Evolutionary conservation across 768 basidiomycete species (phyloP), one percentile per base, ranked within the genome.

Genomic region (Fibroporia radiculosa): DNA sequence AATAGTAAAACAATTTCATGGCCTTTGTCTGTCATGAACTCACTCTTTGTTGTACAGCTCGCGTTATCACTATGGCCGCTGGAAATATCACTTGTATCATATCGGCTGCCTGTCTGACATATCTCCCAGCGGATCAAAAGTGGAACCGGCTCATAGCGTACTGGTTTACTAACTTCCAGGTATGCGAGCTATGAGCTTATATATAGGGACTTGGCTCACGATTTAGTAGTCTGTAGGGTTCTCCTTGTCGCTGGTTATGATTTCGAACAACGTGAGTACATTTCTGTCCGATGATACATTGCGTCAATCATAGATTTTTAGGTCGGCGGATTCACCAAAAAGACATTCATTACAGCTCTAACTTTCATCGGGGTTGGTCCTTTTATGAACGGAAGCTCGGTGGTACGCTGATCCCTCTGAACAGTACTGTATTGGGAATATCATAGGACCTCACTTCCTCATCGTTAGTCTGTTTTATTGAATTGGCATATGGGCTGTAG

Each of bases 71-170:
- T 6, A 48, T 50, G 47, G 43, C 43, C 7, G 31, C 52, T 23
- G 55, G 58, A n/a, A 59, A 58, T 49, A 55, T 60, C 26, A 56
- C 59, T 12, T 66, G 65, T 49, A 60, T 68, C 45, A 58, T 59
- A 28, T 58, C 61, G 3, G 58, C 61, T 11, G 58, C 56, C 13
- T 55, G 50, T 27, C 42, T 65, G 41, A 56, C 61, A 4, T 65
- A 62, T 44, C 51, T 58, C 13, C 63, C 63, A 1, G 34, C 51
- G 8, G 52, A 51, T 11, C 48, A 56, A 23, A 56, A 54, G 39
- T 62, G 62, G 62, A 56, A 49, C 36, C 53, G 63, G 10, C 50
- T 65, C 4, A 57, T 65, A 33, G 59, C 61, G 19, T 60, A 59
- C 39, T 63, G 62, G 62, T 61, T 63, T 48, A 62, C 60, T 0